These are phyloP conservation scores for Fennellomyces sp. DNA, from an alignment of 371 early-diverging fungal genomes.

Conservation along the genomic window DNA sequence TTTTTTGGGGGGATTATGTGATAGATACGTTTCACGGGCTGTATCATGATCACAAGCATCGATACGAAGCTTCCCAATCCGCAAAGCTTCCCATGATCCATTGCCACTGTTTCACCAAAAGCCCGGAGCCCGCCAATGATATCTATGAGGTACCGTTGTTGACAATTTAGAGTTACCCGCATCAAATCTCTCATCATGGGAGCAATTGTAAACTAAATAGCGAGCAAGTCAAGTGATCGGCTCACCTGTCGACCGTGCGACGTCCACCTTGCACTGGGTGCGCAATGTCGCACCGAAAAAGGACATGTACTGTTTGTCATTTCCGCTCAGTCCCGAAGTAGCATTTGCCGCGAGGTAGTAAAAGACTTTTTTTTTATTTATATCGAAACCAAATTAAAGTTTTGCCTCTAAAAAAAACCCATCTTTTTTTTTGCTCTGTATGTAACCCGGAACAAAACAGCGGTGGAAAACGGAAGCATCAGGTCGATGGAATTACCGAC, in stretches of 20 bases:
- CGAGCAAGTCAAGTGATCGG: constrained; percentile 61
- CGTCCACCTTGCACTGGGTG: constrained; percentile 71
- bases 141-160: constrained; percentile 56
- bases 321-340: constrained; percentile 67
- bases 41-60: constrained; percentile 51
- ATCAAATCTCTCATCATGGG: constrained; percentile 5
- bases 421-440: no score
- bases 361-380: no score
- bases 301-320: constrained; percentile 96
- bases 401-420: no score
- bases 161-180: constrained; percentile 6
- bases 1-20: background rate
- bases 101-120: constrained; percentile 93
- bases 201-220: constrained; percentile 18
- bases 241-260: constrained; percentile 44
- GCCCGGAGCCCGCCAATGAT: constrained; percentile 72
- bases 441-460: background rate
- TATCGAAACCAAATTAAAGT: no score
- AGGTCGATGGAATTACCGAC: background rate
- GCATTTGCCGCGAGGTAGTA: constrained; percentile 41
- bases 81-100: constrained; percentile 84
- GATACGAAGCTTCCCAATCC: constrained; percentile 34
- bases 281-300: constrained; percentile 97
- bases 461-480: background rate
- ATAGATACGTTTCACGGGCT: constrained; percentile 75